These are phyloP conservation scores for Blastobotrys niveus DNA, from an alignment of 1,139 yeast species.

Conservation along the genomic window DNA sequence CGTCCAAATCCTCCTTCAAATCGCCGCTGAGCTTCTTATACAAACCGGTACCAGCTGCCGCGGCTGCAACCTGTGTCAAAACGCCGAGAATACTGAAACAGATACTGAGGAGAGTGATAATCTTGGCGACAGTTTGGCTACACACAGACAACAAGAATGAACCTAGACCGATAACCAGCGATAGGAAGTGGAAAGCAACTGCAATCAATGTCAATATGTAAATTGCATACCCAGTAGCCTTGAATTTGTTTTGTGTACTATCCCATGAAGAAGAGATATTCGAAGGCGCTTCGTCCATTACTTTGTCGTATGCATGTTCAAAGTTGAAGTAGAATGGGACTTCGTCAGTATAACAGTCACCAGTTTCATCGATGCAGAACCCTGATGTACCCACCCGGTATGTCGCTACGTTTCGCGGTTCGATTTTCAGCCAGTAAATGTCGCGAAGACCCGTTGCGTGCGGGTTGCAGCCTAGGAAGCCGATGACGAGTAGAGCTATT, in stretches of 20 bases:
- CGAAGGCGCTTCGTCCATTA: background rate
- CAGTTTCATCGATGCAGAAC: background rate
- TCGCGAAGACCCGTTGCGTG: conserved; percentile 4
- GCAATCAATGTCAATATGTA: conserved; percentile 9
- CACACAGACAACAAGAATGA: conserved; percentile 7
- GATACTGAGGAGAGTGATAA: background rate
- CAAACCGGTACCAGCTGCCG: conserved; percentile 7
- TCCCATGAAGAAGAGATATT: background rate
- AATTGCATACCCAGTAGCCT: conserved; percentile 10
- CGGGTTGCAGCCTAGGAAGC: conserved; percentile 11
- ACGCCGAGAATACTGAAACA: conserved; percentile 2
- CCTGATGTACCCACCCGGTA: conserved; percentile 2
- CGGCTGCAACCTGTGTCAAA: background rate
- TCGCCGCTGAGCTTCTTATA: conserved; percentile 4
- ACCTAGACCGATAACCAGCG: background rate
- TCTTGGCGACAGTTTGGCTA: conserved; percentile 6
- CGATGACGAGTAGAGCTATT: conserved; percentile 5
- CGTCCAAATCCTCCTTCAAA: conserved; percentile 1
- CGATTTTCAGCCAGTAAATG: conserved; percentile 4
- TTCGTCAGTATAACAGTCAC: background rate
- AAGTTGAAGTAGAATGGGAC: conserved; percentile 2
- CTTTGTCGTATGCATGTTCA: too few species aligned
- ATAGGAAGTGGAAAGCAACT: background rate
- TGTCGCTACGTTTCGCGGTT: background rate
- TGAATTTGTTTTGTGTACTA: background rate